Evolutionary conservation across 768 basidiomycete species (phyloP).

Genomic region (Podaxis sp.): DNA sequence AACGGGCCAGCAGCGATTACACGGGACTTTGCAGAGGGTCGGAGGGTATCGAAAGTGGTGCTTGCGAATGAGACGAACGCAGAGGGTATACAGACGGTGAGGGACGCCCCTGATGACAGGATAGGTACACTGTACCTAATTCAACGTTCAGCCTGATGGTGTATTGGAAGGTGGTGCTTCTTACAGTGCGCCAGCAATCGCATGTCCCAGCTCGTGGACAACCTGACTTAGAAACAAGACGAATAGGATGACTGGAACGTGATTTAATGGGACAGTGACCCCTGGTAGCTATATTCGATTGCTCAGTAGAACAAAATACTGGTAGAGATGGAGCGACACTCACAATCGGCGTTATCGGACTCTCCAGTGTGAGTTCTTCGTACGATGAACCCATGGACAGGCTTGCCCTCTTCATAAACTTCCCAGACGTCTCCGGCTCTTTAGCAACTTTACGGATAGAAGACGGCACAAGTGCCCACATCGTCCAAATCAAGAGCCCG

Average conservation of each 20-base stretch:
- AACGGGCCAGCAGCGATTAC: slow-evolving; percentile 75
- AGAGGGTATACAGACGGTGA: slow-evolving; percentile 67
- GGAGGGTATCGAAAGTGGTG: slow-evolving; percentile 37
- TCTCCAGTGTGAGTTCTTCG: background rate
- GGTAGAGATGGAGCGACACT: background rate
- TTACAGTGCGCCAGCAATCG: slow-evolving; percentile 71
- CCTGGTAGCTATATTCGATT: slow-evolving; percentile 69
- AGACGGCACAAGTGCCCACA: slow-evolving; percentile 4
- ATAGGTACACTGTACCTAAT: slow-evolving; percentile 66
- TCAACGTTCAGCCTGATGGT: background rate
- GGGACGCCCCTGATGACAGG: slow-evolving; percentile 55
- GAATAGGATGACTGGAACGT: slow-evolving; percentile 64
- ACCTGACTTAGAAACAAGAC: slow-evolving; percentile 65
- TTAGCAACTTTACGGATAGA: background rate
- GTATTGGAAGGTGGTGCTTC: slow-evolving; percentile 23
- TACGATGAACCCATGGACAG: background rate
- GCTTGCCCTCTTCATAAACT: slow-evolving; percentile 6
- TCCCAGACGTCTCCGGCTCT: background rate
- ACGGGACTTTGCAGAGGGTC: slow-evolving; percentile 48
- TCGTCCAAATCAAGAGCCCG: slow-evolving; percentile 7
- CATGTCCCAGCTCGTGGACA: slow-evolving; percentile 83
- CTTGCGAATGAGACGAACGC: slow-evolving; percentile 69
- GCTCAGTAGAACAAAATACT: slow-evolving; percentile 1
- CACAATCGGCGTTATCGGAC: slow-evolving; percentile 12
- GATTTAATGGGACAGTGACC: slow-evolving; percentile 71